Base-by-base conservation (phyloP, 106 monocot genomes). In the Hemerocallis citrina region DNA sequence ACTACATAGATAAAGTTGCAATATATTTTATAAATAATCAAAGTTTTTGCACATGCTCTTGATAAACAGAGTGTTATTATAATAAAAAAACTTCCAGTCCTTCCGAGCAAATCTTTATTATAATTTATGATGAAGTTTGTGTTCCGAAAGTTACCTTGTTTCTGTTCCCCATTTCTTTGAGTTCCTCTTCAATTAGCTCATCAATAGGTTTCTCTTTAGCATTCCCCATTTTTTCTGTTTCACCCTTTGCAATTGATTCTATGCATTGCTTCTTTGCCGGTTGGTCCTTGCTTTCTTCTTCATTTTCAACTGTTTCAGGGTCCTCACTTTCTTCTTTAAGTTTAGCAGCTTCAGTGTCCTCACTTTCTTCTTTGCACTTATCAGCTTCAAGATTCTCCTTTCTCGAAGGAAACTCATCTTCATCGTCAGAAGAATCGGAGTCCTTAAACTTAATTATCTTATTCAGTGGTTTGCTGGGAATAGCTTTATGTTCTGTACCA, bases 101-200 rank as follows among this genome's bases (percentile, higher is more conserved):
- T 11, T 24, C 24, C 2, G 2, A 49, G 49, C 7, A 24, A 49
- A 47, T 24, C n/a, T n/a, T 49, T 24, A 8, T 49, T 25, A 31
- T n/a, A 32, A 32, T 54, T 32, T 32, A 2, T 37, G 23, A 59
- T 59, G 16, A 20, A 59, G 36, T 38, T 38, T 59, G 20, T 38
- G 6, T 15, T 6, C 17, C 2, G 36, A 39, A 8, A 58, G 23
- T 10, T 63, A 91, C 96, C 91, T 98, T 98, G 34, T 77, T 98
- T 59, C 81, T 76, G 35, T 98, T 88, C 35, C 77, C 75, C 64
- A 98, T 55, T 38, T 88, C 87, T 48, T 71, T 82, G 23, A 91
- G 81, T 31, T 98, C 96, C 24, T 91, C 96, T 60, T 98, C 79
- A 56, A 98, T 98, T 45, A 79, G 74, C 23, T 91, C 91, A 73